Percentiles rank a stretch among this genome's conserved stretches.
Evolutionary conservation across 2,329 filamentous ascomycete species (phyloP).

Genomic region (Botrytis sinoallii): DNA sequence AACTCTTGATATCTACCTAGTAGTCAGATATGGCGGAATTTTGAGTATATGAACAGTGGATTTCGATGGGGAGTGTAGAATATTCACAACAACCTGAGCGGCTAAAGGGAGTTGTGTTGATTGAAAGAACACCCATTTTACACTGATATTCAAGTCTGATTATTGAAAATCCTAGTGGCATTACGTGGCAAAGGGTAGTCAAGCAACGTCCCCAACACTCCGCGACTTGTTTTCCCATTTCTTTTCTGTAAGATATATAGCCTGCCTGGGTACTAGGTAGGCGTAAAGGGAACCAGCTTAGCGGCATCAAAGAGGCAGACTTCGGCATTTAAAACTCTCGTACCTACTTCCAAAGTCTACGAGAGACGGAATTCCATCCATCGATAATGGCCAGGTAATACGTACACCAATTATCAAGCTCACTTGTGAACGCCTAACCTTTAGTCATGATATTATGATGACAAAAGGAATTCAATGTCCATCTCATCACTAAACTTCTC

Average conservation of each 20-base stretch:
- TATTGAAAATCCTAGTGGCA: too few species aligned
- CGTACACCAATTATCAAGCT: too few species aligned
- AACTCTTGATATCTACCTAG: background rate
- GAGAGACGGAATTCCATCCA: too few species aligned
- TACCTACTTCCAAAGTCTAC: background rate
- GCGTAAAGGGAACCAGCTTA: background rate
- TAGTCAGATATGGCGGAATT: background rate
- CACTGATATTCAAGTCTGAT: background rate
- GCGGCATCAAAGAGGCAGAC: too few species aligned
- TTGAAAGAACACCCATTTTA: background rate
- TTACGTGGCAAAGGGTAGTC: background rate
- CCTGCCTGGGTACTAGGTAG: too few species aligned
- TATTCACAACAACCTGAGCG: too few species aligned
- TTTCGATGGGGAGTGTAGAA: background rate
- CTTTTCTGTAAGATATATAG: background rate
- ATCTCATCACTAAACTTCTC: background rate
- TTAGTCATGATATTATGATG: background rate
- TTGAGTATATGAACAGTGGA: background rate
- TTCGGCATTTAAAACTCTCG: background rate
- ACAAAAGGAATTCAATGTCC: background rate
- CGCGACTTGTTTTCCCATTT: background rate
- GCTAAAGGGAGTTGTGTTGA: fast-evolving
- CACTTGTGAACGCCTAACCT: background rate
- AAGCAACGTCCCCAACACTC: background rate
- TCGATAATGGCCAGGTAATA: background rate